Conservation (phyloP, 1,139 yeast genomes). For the Blastobotrys buckinghamii region DNA sequence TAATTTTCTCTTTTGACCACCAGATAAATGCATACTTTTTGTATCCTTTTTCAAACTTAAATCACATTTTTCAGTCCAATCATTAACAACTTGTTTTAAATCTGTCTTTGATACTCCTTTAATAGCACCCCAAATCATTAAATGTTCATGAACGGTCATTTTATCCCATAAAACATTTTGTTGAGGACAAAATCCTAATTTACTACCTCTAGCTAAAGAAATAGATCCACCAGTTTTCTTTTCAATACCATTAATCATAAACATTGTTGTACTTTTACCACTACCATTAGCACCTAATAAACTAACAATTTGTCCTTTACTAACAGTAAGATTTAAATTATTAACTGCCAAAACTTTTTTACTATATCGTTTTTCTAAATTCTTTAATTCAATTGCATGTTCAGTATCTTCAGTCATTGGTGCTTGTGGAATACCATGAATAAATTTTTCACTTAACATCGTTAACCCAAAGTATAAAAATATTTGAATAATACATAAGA, state of each 20-base stretch:
- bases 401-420: slow-evolving; percentile 13
- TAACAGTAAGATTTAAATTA: slow-evolving; percentile 25
- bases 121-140: slow-evolving; percentile 31
- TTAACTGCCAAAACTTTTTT: slow-evolving; percentile 30
- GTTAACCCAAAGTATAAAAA: slow-evolving; percentile 26
- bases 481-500: slow-evolving; percentile 31
- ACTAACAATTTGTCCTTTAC: slow-evolving; percentile 32
- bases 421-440: slow-evolving; percentile 25
- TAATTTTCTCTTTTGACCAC: slow-evolving; percentile 90
- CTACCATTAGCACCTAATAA: slow-evolving; percentile 37
- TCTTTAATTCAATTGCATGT: slow-evolving; percentile 20
- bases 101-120: slow-evolving; percentile 26
- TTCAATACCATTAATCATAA: slow-evolving; percentile 35
- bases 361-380: slow-evolving; percentile 26
- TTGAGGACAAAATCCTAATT: slow-evolving; percentile 37
- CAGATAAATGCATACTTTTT: slow-evolving; percentile 46
- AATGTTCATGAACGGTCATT: slow-evolving; percentile 33
- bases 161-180: slow-evolving; percentile 35
- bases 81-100: slow-evolving; percentile 9
- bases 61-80: slow-evolving; percentile 30
- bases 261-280: slow-evolving; percentile 37
- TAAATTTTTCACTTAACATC: slow-evolving; percentile 21
- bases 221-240: slow-evolving; percentile 27
- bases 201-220: slow-evolving; percentile 23
- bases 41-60: slow-evolving; percentile 24